Evolutionary conservation across 1,139 yeast genomes (phyloP).

Genomic region (Geotrichum bryndzae): DNA sequence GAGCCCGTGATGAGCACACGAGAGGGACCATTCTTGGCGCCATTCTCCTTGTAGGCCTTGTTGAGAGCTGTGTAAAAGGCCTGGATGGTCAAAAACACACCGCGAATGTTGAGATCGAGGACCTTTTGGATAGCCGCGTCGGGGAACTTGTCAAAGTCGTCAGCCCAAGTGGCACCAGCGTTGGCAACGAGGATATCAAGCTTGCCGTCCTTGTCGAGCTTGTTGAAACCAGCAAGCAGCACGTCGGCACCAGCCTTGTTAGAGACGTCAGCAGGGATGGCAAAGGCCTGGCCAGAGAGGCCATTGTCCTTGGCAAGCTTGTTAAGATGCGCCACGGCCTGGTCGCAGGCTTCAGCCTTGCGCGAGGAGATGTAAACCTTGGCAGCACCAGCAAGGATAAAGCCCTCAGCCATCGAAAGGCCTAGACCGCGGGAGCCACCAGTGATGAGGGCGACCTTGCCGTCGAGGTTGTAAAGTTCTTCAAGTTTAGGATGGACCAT

Average conservation of each 20-base stretch:
- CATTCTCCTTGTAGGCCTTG: constrained; percentile 37
- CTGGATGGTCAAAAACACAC: constrained; percentile 67
- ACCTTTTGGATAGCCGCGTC: constrained; percentile 60
- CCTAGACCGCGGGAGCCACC: constrained; percentile 80
- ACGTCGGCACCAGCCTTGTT: constrained; percentile 46
- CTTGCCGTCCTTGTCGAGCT: constrained; percentile 38
- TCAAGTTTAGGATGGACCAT: constrained; percentile 14
- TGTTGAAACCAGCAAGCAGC: constrained; percentile 43
- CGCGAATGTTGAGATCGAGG: constrained; percentile 57
- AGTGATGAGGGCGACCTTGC: constrained; percentile 67
- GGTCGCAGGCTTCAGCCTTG: constrained; percentile 57
- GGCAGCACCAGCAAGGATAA: constrained; percentile 58
- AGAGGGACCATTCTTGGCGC: constrained; percentile 48
- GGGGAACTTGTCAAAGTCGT: constrained; percentile 55
- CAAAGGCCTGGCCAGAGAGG: constrained; percentile 42
- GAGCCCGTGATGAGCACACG: constrained; percentile 67
- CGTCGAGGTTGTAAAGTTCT: constrained; percentile 41
- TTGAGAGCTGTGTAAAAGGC: constrained; percentile 54
- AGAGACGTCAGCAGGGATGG: constrained; percentile 60
- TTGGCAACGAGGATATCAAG: constrained; percentile 67
- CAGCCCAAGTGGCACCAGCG: constrained; percentile 83
- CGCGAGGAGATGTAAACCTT: constrained; percentile 63
- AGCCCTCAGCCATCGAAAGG: constrained; percentile 59
- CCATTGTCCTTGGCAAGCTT: constrained; percentile 41
- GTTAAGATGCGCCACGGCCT: constrained; percentile 50